Evolutionary conservation across 108 stramenopile species (phyloP), one percentile per base, ranked within the genome.

Genomic region (Parietichytrium sp.): DNA sequence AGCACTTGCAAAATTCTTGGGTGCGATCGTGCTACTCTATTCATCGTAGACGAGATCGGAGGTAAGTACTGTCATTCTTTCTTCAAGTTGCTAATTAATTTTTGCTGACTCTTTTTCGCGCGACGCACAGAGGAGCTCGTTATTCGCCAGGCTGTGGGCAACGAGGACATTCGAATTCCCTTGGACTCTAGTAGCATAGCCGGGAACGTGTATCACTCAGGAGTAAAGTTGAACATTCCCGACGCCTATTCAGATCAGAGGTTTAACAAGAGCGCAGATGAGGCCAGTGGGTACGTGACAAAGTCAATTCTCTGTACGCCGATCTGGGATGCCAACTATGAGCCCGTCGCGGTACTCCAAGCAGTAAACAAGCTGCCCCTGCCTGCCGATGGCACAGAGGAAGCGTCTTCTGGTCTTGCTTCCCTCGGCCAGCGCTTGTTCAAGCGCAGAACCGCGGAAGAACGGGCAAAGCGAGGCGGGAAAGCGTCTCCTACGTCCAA

Each of bases 261-360:
- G 27, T 89, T 89, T 53, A 81, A 85, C 54, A 29, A 6, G 8
- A 4, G 48, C 38, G 33, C 72, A 4, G 91, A 91, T 61, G 48
- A 83, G 50, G 61, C 31, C 15, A 83, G 85, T 3, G 91, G 91
- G 3, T 91, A 84, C 85, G 55, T 82, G 77, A 91, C 91, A 20
- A 48, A 79, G 29, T 83, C 87, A n/a, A 52, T 90, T 8, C 53
- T 91, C 16, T 87, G 80, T 81, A 84, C 79, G 1, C 87, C 90
- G 18, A 83, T 91, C 23, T 26, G 38, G 2, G 79, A 23, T 38
- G 61, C 55, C 29, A 72, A 23, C 23, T 48, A 23, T 4, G 36
- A 29, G 29, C 83, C 82, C 45, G 81, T 87, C 12, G 87, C 84
- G 20, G 84, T 87, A 20, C 61, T 87, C 52, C 84, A 87, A 79